phyloP scores from a whole-genome alignment of 83 land plant genomes.

The Diphasiastrum complanatum region DNA sequence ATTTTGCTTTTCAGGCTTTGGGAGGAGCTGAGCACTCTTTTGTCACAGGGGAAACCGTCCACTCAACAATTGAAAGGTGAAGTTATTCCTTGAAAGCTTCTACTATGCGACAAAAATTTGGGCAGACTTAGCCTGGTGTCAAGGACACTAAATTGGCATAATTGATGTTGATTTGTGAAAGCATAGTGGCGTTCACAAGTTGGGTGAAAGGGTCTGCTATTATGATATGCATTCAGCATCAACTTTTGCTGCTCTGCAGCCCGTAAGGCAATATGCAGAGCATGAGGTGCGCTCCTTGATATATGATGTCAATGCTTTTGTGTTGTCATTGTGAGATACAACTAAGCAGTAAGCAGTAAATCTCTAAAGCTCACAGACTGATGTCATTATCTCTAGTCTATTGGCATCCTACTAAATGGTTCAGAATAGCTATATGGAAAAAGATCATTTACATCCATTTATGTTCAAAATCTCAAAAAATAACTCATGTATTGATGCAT shows the following conservation, averaged over 20 bases:
- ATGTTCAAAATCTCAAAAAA: too few species aligned
- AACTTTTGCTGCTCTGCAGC: constrained; percentile 22
- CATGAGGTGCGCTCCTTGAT: constrained; percentile 25
- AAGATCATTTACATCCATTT: too few species aligned
- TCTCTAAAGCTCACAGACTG: too few species aligned
- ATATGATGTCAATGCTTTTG: background rate
- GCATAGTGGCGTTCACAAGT: constrained; percentile 19
- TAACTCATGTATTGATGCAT: too few species aligned
- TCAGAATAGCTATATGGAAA: too few species aligned
- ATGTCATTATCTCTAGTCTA: too few species aligned
- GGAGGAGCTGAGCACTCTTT: constrained; percentile 30
- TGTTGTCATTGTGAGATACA: background rate
- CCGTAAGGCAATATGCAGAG: constrained; percentile 35
- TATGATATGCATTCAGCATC: constrained; percentile 28
- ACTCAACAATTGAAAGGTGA: constrained; percentile 16
- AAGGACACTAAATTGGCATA: background rate
- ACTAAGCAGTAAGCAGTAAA: constrained; percentile 1
- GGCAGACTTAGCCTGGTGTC: background rate
- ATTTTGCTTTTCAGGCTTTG: constrained; percentile 14
- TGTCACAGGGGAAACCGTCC: constrained; percentile 32
- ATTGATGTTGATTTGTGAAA: too few species aligned
- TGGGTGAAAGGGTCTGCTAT: constrained; percentile 29
- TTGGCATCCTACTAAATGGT: too few species aligned
- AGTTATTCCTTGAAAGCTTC: background rate
- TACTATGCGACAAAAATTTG: background rate